Base-by-base conservation (phyloP, 129 eudicot species). In the Heracleum sosnowskyi region DNA sequence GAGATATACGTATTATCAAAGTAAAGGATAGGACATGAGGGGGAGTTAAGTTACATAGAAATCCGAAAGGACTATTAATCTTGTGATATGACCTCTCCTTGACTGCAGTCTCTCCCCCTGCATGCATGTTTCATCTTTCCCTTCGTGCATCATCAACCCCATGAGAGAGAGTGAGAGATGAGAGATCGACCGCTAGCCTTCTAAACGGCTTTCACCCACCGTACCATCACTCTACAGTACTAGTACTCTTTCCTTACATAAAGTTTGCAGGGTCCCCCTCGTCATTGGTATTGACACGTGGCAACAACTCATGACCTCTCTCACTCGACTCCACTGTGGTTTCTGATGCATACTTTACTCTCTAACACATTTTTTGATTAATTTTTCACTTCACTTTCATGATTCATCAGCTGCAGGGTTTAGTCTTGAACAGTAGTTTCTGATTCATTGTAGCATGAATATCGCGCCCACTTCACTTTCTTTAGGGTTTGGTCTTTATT, bases 21-120 rank as follows among this genome's bases (percentile, higher is more conserved):
- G n/a, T n/a, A 4, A 17, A 9, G n/a, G 66, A 57, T 57, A 9
- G 33, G 66, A 57, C 66, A 57, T 57, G 66, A 57, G 66, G 33
- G 26, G 26, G 33, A n/a, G 16, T 11, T 57, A n/a, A n/a, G 66
- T 57, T 57, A 26, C 66, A 57, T 60, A 60, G 33, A 60, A 60
- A 60, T 60, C 68, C 68, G 33, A 60, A 60, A 60, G 62, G 68
- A 60, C 5, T n/a, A 51, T 1, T 51, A n/a, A 60, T 60, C 68
- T 60, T 60, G 16, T 60, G 68, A 60, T 8, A 29, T n/a, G 68
- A 60, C 68, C 68, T 60, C 68, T 60, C 68, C 68, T 60, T 60
- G 68, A 60, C 68, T 60, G 68, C 68, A 60, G 68, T 60, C 66
- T 57, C 66, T 49, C 39, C 2, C 46, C 1, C 22, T 57, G 68